Percentiles rank a stretch among this genome's conserved stretches.
These are phyloP conservation scores for Ascochyta viciae-villosae DNA, from an alignment of 2,329 filamentous ascomycete genomes.

Conservation along the genomic window DNA sequence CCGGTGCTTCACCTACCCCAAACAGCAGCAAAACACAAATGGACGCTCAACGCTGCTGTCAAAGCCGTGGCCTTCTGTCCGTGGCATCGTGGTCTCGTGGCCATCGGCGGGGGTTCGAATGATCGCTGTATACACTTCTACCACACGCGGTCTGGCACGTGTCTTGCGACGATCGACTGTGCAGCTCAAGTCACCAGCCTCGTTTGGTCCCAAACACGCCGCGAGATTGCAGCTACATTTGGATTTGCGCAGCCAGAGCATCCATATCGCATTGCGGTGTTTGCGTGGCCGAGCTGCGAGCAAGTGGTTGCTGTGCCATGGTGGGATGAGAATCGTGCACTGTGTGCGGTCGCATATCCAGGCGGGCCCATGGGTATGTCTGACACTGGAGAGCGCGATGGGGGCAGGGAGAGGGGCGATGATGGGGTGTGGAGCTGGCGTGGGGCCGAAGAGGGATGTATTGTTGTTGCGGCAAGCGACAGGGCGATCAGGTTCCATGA, in stretches of 20 bases:
- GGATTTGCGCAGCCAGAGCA: slow-evolving; percentile 93
- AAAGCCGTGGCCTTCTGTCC: slow-evolving; percentile 98
- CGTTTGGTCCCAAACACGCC: slow-evolving; percentile 84
- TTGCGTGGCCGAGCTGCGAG: slow-evolving; percentile 90
- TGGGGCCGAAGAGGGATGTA: slow-evolving; percentile 75
- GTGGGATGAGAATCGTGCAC: slow-evolving; percentile 77
- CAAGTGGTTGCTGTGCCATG: slow-evolving; percentile 86
- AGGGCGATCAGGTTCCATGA: slow-evolving; percentile 95
- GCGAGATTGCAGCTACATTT: slow-evolving; percentile 92
- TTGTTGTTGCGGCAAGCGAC: slow-evolving; percentile 91
- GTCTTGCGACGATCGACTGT: slow-evolving; percentile 88
- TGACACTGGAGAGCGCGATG: slow-evolving; percentile 5
- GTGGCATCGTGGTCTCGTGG: slow-evolving; percentile 86
- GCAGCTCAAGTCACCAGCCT: slow-evolving; percentile 92
- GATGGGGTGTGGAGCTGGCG: slow-evolving; percentile 63
- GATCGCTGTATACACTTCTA: slow-evolving; percentile 97
- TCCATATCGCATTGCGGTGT: slow-evolving; percentile 86
- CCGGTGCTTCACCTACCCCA: slow-evolving; percentile 56
- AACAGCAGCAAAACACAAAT: slow-evolving; percentile 72
- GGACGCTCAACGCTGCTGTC: slow-evolving; percentile 83
- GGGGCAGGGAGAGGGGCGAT: slow-evolving; percentile 52
- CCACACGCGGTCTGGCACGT: slow-evolving; percentile 82
- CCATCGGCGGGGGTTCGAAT: slow-evolving; percentile 90
- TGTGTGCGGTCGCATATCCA: slow-evolving; percentile 89
- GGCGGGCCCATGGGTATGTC: slow-evolving; percentile 59